phyloP scores from a whole-genome alignment of 352 stramenopile species.

The Nothophytophthora sp. region DNA sequence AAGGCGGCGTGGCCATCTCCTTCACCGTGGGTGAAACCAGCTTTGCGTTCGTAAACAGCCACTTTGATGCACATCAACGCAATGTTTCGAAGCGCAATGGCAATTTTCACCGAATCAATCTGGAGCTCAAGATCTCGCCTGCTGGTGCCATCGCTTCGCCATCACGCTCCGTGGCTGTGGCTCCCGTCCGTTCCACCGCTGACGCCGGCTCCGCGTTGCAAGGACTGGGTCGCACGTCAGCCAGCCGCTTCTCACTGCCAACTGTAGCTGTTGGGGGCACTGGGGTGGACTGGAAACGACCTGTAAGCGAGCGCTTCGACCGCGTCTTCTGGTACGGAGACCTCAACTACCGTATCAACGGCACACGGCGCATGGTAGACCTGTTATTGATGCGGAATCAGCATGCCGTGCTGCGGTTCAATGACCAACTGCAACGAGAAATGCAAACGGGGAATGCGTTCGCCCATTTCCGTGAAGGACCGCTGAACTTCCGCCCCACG shows the following conservation, averaged over 20 bases:
- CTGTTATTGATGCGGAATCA: conserved; percentile 66
- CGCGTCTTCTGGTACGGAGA: conserved; percentile 94
- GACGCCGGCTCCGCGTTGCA: conserved; percentile 10
- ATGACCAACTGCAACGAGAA: conserved; percentile 91
- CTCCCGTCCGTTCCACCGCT: conserved; percentile 1
- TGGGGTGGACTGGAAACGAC: conserved; percentile 13
- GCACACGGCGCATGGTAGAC: conserved; percentile 90
- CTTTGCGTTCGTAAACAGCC: conserved; percentile 93
- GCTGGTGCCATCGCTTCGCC: conserved; percentile 10
- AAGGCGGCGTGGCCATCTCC: conserved; percentile 92
- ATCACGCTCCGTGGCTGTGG: conserved; percentile 8
- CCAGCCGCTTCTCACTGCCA: conserved; percentile 30
- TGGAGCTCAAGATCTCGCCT: conserved; percentile 55
- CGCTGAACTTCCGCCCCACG: conserved; percentile 92
- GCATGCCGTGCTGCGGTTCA: conserved; percentile 77
- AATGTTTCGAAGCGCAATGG: conserved; percentile 88
- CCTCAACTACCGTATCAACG: conserved; percentile 94
- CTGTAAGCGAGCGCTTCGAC: conserved; percentile 76
- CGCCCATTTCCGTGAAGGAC: conserved; percentile 87
- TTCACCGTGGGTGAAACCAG: conserved; percentile 76
- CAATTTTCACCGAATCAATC: conserved; percentile 90
- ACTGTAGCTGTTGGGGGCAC: conserved; percentile 6
- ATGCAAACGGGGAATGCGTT: conserved; percentile 88
- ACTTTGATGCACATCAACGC: conserved; percentile 94
- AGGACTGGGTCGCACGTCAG: conserved; percentile 29